Evolutionary conservation across 148 eudicot genomes (phyloP), one percentile per base, ranked within the genome.

Genomic region (Salicornia ramosissima): DNA sequence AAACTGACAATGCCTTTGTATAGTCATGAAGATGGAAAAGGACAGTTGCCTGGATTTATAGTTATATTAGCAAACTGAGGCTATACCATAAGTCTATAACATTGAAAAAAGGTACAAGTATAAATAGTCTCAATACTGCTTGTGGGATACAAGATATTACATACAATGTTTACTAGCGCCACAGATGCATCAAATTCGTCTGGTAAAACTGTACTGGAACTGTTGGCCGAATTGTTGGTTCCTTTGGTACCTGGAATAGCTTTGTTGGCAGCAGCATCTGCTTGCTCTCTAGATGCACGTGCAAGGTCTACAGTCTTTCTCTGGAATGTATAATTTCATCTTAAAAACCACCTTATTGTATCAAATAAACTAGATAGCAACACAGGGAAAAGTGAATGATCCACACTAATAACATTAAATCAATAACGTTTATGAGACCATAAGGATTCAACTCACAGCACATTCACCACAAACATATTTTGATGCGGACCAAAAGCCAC

Each of bases 21-120:
- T 90, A 86, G 64, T 94, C 87, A 65, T 86, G 91, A 59, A 90
- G 97, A 79, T 91, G 86, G 77, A 83, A 90, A 78, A 86, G 84
- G 52, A 86, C 64, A 71, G 90, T 84, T 55, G 96, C 99, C 99
- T 94, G 83, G 69, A 73, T 75, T 47, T 54, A 56, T 52, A 65
- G 65, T 50, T 43, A 65, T 50, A 26, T 68, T 63, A 50, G 19
- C 40, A 26, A 19, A 49, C 40, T 43, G 47, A 53, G 22, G 15
- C 22, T 7, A 40, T 31, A 12, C 25, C 21, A 36, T 8, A 36
- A 36, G 40, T 36, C 40, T 19, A 6, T 40, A 40, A 16, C 18
- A 39, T 54, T 11, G 47, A 61, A 25, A 5, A 18, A 22, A 25
- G 13, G n/a, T 29, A 67, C 7, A 22, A 36, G 8, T 3, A 57